Evolutionary conservation across 202 grass and related monocot genomes (phyloP).

Genomic region (Zizania palustris): DNA sequence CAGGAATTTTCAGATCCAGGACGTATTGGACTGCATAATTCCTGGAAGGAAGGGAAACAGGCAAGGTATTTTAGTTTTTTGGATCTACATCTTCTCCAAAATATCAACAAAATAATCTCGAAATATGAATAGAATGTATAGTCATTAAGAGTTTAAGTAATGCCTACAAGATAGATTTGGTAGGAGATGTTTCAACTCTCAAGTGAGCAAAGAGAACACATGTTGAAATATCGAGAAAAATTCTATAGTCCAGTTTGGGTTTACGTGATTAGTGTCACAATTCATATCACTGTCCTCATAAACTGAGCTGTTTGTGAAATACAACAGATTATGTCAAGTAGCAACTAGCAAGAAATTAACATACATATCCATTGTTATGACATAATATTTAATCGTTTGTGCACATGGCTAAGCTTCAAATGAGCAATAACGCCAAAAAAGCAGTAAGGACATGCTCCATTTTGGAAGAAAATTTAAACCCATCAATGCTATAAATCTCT

Average conservation of each 20-base stretch:
- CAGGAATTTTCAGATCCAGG: conserved; percentile 58
- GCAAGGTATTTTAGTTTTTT: conserved; percentile 6
- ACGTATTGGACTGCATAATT: conserved; percentile 94
- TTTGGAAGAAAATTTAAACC: neutral
- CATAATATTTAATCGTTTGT: neutral
- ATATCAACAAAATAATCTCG: conserved; percentile 2
- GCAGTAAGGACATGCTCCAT: neutral
- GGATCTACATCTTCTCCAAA: neutral
- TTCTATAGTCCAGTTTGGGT: neutral
- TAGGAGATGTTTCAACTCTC: neutral
- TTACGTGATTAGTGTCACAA: neutral
- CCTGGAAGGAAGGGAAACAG: conserved; percentile 47
- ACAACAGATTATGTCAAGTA: neutral
- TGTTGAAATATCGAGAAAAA: neutral
- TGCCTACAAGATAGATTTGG: conserved; percentile 16
- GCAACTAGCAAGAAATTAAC: neutral
- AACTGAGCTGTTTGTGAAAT: neutral
- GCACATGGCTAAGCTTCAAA: neutral
- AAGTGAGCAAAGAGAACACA: conserved; percentile 5
- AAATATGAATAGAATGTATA: neutral
- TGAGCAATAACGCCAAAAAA: neutral
- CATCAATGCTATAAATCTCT: neutral
- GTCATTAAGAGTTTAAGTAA: conserved; percentile 18
- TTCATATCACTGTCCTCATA: neutral
- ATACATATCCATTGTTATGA: neutral